Evolutionary conservation across 257 asterid species (phyloP), one percentile per base, ranked within the genome.

Genomic region (Euphrasia confusa): DNA sequence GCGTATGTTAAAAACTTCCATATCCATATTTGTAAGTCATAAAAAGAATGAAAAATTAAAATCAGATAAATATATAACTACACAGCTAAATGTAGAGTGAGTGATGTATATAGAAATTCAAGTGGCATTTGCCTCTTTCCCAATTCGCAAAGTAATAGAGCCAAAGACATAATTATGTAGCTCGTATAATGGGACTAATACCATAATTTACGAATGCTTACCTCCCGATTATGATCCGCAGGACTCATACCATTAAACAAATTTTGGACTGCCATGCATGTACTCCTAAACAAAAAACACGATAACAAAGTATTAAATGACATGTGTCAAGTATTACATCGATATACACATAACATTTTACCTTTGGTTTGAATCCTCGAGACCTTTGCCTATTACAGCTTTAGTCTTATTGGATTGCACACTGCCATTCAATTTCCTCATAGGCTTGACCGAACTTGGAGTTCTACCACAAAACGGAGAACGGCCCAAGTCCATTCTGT

Each of bases 391-490:
- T 74, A 71, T 59, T 35, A 68, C 62, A 72, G 60, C 53, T 61
- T 68, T 83, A 21, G 72, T 65, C 62, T 79, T 83, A 13, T 65
- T 53, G 49, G 87, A 73, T 62, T 68, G 73, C 61, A 67, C 45
- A 63, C 74, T 59, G 42, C 72, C 9, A 33, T 73, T 67, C 67
- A 70, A 48, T 61, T 72, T 82, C 67, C 74, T 79, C 5, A 42
- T 15, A 7, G 80, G 68, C 67, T 80, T 78, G 58, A 74, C 58
- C 2, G 90, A 77, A 76, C 68, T 55, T 53, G 95, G 88, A 65
- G 87, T 84, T 80, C 73, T 83, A 33, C 80, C 77, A 35, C 49
- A 64, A 59, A 76, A 56, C 1, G 89, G 89, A 44, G 95, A 80
- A 60, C 64, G 75, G 71, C 63, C 32, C 18, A 66, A 68, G 54